Base-by-base conservation (phyloP, 164 flowering plant species). In the Berberis vulgaris region DNA sequence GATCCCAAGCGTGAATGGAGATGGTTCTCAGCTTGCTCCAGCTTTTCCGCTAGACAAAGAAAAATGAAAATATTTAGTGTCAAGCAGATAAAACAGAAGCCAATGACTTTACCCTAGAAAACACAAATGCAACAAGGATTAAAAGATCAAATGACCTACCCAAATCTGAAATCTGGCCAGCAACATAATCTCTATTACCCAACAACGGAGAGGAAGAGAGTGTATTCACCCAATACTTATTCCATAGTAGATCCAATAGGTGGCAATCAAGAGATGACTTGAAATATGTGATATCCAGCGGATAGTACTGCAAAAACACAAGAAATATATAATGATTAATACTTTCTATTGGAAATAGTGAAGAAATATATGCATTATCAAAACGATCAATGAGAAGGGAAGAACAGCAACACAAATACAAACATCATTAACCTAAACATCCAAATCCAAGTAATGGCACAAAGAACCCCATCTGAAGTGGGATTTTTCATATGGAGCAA, bases 191-290 rank as follows among this genome's bases (percentile, higher is more conserved):
- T 69, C 94, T 95, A 75, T 89, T 91, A 4, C 93, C 96, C 77
- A 94, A 74, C 62, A 94, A 73, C 13, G 99, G 97, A 41, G 96
- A 91, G 65, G 99, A 94, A 49, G 97, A 94, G 67, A 94, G 96
- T 3, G 96, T 91, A 60, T 93, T 90, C 67, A 93, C 98, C 98
- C 98, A 90, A 72, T 93, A 93, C 76, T 91, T 94, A 73, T 95
- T 91, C 99, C 99, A 95, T 3, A 91, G 81, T 52, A 95, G 82
- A 82, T 91, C 97, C 89, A 95, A 77, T 40, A 95, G 86, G 72
- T 88, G 97, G 69, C 73, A 75, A 80, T 95, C 99, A 60, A 95
- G 96, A 49, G 94, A 80, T 43, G 97, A 91, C 80, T 95, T 95
- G 76, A 95, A 95, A 74, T 95, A 95, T 50, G 97, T 91, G 64